Evolutionary conservation across 352 stramenopile genomes (phyloP), one percentile per base, ranked within the genome.

Genomic region (Phytophthora sp.): DNA sequence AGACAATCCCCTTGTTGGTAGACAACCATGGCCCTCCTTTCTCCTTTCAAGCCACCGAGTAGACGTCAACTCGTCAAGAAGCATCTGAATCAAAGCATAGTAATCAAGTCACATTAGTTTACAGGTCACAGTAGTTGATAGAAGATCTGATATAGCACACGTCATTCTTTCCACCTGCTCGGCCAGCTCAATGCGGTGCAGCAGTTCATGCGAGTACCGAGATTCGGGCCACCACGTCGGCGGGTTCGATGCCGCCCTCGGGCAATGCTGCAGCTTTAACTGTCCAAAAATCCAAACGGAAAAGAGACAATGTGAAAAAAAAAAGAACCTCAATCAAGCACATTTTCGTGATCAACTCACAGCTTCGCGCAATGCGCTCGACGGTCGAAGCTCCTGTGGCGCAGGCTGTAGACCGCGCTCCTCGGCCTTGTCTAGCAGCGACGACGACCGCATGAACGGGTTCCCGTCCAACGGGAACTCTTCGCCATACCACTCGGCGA

Each of bases 401-500:
- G 50, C 54, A 56, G 71, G 65, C 26, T 21, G 21, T n/a, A 90
- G 47, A 0, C 69, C 70, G 9, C 69, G 66, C 23, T 80, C 77
- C 24, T 80, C 47, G 0, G 69, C 81, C 42, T 74, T 76, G 53
- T 91, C 79, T 3, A 72, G 60, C 20, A 91, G 56, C 16, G 83
- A 89, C 42, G 71, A 60, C 41, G 66, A 66, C 8, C 66, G 76
- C 61, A 92, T 76, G 63, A 92, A 92, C 42, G 81, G 84, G 46
- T 90, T 92, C 44, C 83, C 61, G 33, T 81, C 72, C 49, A 88
- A 78, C 5, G 76, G 74, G 53, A 92, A 92, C 49, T 90, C 84
- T n/a, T 92, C 78, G 26, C 84, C 79, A 50, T 89, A 92, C 84
- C 81, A 92, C 47, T 88, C 81, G 41, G 77, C 55, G 1, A 85